Evolutionary conservation across 2,329 filamentous ascomycete genomes (phyloP), one percentile per base, ranked within the genome.

Genomic region (Coniochaeta sp.): DNA sequence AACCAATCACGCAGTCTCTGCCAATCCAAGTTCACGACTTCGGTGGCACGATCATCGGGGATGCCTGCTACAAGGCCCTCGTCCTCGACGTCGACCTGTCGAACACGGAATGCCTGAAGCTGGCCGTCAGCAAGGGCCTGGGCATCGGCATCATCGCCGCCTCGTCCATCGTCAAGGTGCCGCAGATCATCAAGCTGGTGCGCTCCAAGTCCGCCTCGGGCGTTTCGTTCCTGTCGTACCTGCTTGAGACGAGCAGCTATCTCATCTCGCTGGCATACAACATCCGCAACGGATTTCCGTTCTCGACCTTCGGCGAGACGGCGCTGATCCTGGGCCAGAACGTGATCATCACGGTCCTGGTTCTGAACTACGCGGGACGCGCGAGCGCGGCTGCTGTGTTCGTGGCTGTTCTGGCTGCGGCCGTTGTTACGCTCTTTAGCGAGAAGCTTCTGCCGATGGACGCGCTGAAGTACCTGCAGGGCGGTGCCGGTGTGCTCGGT

Each of bases 261-360:
- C 82, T 97, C 68, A 96, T 97, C 75, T 89, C 88, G 5, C 84
- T 99, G 66, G 90, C 91, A 58, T 99, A 99, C 81, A 96, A 96
- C 74, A 81, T 90, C 65, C 91, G 95, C 71, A 91, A 92, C 70
- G 88, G 87, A 26, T 97, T 96, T 68, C 93, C 95, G 3, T 97
- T 99, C 77, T 96, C 89, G 81, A 99, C 95, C 12, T 99, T 90
- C 73, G 95, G 95, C 74, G 95, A 99, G 83, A 93, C 91, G 30
- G 92, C 90, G 40, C 81, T 98, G 70, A 97, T 99, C 67, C 83
- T 95, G 57, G 87, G 88, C 61, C 95, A 99, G 79, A 96, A 99
- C 75, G 85, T 98, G 50, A 84, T 92, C 62, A 96, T 99, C 72
- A 88, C 89, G 5, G 85, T 92, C 57, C 75, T 98, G 68, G 92